Base-by-base conservation (phyloP, 78 protist genomes). In the Dictyostelium capitatum region DNA sequence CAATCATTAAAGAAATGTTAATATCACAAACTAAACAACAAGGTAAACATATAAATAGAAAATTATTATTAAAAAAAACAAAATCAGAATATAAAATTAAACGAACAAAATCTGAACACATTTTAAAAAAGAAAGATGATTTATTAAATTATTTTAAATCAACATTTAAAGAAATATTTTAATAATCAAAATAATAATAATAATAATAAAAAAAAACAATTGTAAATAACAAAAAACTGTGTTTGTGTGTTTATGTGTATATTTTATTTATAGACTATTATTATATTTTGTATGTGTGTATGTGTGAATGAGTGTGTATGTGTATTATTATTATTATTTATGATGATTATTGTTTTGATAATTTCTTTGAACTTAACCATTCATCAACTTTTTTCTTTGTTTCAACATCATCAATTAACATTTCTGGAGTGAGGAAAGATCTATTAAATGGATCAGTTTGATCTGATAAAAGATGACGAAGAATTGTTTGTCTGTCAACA, bases 391-490 rank as follows among this genome's bases (percentile, higher is more conserved):
- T 74, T 8, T 17, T 47, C 53, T 90, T 90, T n/a, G 74, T 46
- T 57, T 90, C 90, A 48, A 30, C 53, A 79, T 78, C 75, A 23
- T 74, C 79, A 28, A 82, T 69, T n/a, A 90, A 62, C 95, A 90
- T 90, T 28, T 90, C 95, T 20, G 70, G 78, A 10, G 95, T 90
- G 19, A 90, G 53, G 19, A 67, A 37, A 4, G 82, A 72, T 47
- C 96, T 54, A 79, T 85, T 89, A 90, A 94, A 94, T n/a, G 96
- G 96, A 79, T 94, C 96, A 56, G 96, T 94, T 59, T 32, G 82
- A 19, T 94, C 96, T 43, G 59, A 48, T n/a, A 94, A 48, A 23
- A 94, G 51, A 79, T 94, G 96, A 30, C 89, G 32, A 12, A 73
- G 56, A 20, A 94, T 94, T 23, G 91, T 89, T 50, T 81, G 84